phyloP scores from a whole-genome alignment of 495 filamentous ascomycete genomes.

The Neurospora sp. region DNA sequence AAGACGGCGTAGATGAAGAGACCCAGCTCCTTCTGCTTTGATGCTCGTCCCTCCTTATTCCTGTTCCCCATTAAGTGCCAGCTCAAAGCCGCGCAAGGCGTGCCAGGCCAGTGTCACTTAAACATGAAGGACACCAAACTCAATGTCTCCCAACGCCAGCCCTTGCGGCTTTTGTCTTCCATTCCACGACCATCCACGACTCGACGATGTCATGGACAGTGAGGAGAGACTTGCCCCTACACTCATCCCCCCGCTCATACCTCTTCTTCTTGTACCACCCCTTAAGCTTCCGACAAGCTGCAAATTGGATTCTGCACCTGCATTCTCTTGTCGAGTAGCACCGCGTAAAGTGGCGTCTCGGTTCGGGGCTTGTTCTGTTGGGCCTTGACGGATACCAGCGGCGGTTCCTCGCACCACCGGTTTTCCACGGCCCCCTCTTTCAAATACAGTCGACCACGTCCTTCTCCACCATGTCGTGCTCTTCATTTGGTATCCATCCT shows the following conservation, averaged over 20 bases:
- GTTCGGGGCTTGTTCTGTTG: background rate
- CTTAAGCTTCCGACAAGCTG: background rate
- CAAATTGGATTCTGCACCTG: background rate
- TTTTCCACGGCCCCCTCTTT: background rate
- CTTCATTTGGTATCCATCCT: background rate
- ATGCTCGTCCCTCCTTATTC: background rate
- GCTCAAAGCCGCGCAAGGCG: background rate
- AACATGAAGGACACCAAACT: background rate
- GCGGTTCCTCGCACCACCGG: background rate
- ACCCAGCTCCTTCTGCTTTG: slow-evolving; percentile 34
- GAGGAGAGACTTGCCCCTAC: background rate
- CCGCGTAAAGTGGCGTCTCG: background rate
- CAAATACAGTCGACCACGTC: background rate
- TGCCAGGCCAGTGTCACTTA: background rate
- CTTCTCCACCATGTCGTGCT: background rate
- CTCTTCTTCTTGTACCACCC: background rate
- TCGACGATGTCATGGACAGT: background rate
- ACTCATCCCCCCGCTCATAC: background rate
- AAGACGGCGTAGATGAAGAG: too few species aligned
- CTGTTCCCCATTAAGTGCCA: background rate
- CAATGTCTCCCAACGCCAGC: background rate
- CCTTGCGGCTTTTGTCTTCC: background rate
- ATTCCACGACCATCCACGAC: background rate
- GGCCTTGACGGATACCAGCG: background rate
- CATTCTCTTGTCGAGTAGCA: background rate